Evolutionary conservation across 352 stramenopile genomes (phyloP).

Genomic region (Pseudoperonospora humuli): DNA sequence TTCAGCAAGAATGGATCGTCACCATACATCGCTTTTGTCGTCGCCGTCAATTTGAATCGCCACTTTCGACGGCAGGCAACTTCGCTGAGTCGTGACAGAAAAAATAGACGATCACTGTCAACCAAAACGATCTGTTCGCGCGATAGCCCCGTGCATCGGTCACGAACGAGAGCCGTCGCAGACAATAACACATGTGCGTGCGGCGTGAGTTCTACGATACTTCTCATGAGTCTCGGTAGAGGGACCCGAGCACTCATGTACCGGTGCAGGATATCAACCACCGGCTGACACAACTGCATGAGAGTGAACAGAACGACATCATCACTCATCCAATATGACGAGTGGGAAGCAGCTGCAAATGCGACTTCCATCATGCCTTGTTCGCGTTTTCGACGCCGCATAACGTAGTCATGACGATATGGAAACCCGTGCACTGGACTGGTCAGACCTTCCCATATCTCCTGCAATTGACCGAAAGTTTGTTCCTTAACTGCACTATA

Average conservation of each 20-base stretch:
- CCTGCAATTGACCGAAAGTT: slow-evolving; percentile 69
- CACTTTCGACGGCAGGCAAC: slow-evolving; percentile 66
- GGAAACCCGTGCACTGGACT: slow-evolving; percentile 65
- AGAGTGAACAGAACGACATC: slow-evolving; percentile 82
- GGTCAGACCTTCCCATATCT: slow-evolving; percentile 61
- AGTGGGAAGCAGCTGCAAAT: slow-evolving; percentile 75
- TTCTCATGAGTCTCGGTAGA: slow-evolving; percentile 65
- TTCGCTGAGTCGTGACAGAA: slow-evolving; percentile 53
- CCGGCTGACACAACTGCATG: slow-evolving; percentile 79
- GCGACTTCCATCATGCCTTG: slow-evolving; percentile 84
- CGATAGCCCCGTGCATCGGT: slow-evolving; percentile 69
- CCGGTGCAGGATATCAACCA: slow-evolving; percentile 70
- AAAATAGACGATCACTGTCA: slow-evolving; percentile 58
- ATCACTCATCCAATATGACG: slow-evolving; percentile 86
- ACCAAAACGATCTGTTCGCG: slow-evolving; percentile 71
- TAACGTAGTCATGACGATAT: slow-evolving; percentile 75
- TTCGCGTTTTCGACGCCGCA: slow-evolving; percentile 67
- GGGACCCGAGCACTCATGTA: slow-evolving; percentile 74
- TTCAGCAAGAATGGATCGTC: slow-evolving; percentile 81
- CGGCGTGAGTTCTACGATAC: slow-evolving; percentile 72
- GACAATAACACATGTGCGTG: slow-evolving; percentile 58
- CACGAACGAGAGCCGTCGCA: slow-evolving; percentile 66
- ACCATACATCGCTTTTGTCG: slow-evolving; percentile 53
- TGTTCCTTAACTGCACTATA: slow-evolving; percentile 54
- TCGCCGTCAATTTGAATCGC: slow-evolving; percentile 43